Base-by-base conservation (phyloP, 2,329 filamentous ascomycete species). In the Sclerotinia trifoliorum region DNA sequence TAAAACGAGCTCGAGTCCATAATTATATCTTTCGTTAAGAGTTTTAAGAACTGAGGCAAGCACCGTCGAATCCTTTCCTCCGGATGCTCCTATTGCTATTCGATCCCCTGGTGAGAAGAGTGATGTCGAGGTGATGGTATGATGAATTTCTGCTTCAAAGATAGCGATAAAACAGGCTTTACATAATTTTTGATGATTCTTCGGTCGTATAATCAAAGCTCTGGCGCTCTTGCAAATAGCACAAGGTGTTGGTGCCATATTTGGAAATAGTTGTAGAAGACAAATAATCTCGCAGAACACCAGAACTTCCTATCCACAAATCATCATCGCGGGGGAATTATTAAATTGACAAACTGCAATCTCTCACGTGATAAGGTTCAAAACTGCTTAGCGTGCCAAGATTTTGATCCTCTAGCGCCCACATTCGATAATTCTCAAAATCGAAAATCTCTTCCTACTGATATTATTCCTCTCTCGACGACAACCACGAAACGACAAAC, bases 31-130 rank as follows among this genome's bases (percentile, higher is more conserved):
- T 78, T 96, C 92, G 75, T 99, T 98, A 3, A 99, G 83, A 0
- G 93, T 97, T 79, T 97, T 97, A 65, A 99, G 84, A 0, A 99
- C 94, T 0, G 93, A 96, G 5, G 95, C 95, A 15, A 99, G 84
- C 0, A 99, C 95, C 0, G 95, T 99, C 65, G 93, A 97, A 79
- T 99, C 95, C 80, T 99, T 99, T 74, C 95, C 95, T 67, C 95
- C 95, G 1, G 94, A 97, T 61, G 96, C 95, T 55, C 95, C 96
- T 75, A 99, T 97, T 10, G 95, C 96, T 51, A 99, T 86, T 70
- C 86, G 88, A 78, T 99, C 95, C 69, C 94, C 94, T 1, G 85
- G 88, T 56, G 83, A 83, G 80, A 99, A 99, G 21, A 99, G 86
- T n/a, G 84, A 81, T 24, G 91, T 92, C 2, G 90, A 87, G 35